Conservation (phyloP, 495 filamentous ascomycete species). For the Pseudevernia furfuracea region DNA sequence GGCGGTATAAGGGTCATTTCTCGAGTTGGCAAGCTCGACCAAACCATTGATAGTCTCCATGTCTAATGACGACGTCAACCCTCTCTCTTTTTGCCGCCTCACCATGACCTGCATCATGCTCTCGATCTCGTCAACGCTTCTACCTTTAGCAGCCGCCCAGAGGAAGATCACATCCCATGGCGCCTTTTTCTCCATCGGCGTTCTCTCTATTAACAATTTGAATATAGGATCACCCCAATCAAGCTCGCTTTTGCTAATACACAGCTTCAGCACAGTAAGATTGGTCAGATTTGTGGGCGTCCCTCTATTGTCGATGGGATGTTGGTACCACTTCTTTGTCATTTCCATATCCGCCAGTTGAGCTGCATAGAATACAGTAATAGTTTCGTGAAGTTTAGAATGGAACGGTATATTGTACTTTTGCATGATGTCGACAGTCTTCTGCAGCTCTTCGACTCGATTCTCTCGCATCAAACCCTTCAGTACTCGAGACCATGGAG, state of each 20-base stretch:
- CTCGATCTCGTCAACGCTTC: constrained; percentile 60
- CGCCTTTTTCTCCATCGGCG: constrained; percentile 41
- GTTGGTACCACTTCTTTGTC: constrained; percentile 59
- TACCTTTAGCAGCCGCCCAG: constrained; percentile 67
- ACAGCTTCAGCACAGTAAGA: constrained; percentile 46
- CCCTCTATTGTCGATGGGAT: constrained; percentile 39
- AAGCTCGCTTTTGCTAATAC: constrained; percentile 49
- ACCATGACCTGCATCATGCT: constrained; percentile 58
- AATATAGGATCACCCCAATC: constrained; percentile 60
- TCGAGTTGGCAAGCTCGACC: constrained; percentile 63
- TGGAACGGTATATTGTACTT: constrained; percentile 26
- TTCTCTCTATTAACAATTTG: constrained; percentile 44
- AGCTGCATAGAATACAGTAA: constrained; percentile 46
- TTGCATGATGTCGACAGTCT: constrained; percentile 35
- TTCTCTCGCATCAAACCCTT: constrained; percentile 59
- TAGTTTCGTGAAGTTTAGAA: constrained; percentile 36
- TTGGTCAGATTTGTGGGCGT: constrained; percentile 43
- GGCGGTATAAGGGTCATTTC: constrained; percentile 60
- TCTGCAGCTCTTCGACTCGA: constrained; percentile 37
- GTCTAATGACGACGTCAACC: constrained; percentile 43
- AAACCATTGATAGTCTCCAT: constrained; percentile 68
- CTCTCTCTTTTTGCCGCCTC: constrained; percentile 37
- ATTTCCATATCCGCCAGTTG: constrained; percentile 41
- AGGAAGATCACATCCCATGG: constrained; percentile 62
- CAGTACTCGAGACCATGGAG: constrained; percentile 54